These are phyloP conservation scores for Fusarium torreyae DNA, from an alignment of 2,329 filamentous ascomycete genomes.

Conservation along the genomic window DNA sequence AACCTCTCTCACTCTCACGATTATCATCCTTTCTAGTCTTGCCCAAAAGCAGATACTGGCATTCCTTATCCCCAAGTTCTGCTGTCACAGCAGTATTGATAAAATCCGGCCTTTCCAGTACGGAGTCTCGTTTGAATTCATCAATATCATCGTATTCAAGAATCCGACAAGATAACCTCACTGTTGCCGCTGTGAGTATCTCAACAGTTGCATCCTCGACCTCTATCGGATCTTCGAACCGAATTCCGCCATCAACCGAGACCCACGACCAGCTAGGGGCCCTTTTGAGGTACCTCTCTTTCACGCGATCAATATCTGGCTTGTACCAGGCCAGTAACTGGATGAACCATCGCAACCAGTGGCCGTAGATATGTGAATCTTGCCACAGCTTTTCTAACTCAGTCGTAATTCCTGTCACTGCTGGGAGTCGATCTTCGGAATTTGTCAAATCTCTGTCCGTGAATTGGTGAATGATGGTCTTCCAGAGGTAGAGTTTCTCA, in stretches of 20 bases:
- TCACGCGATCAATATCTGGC: rapidly evolving
- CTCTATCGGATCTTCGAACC: rapidly evolving
- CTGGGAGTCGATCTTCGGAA: not conserved
- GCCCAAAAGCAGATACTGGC: not conserved
- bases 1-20: rapidly evolving
- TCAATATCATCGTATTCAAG: rapidly evolving
- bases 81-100: rapidly evolving
- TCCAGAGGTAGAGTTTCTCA: not conserved
- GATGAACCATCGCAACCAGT: slow-evolving; percentile 12
- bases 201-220: not conserved
- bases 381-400: not conserved
- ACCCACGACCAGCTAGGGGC: slow-evolving; percentile 8
- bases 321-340: not conserved
- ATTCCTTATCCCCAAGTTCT: rapidly evolving
- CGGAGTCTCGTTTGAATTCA: rapidly evolving
- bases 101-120: not conserved
- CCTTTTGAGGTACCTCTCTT: rapidly evolving
- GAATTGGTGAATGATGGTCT: not conserved
- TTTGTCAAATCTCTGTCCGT: rapidly evolving
- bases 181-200: rapidly evolving
- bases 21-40: rapidly evolving
- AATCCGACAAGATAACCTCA: not conserved
- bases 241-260: not conserved
- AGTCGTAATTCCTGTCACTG: rapidly evolving
- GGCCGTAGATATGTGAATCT: not conserved